Percentiles rank a stretch among this genome's conserved stretches.
phyloP scores from a whole-genome alignment of 805 yeast species.

The Danielia reshetovae region DNA sequence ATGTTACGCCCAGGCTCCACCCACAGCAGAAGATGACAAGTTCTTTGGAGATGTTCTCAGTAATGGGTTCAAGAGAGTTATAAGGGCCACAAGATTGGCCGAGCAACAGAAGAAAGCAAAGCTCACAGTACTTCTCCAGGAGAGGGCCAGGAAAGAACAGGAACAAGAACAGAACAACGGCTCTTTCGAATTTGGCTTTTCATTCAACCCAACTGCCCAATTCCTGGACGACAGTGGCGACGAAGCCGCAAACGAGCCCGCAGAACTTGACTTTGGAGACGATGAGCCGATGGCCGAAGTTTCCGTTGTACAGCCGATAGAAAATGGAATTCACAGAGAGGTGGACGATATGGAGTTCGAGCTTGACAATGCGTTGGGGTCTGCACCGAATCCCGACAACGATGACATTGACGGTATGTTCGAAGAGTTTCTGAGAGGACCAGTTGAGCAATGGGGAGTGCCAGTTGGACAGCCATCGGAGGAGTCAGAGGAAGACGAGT shows the following conservation, averaged over 20 bases:
- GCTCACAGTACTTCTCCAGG: slow-evolving; percentile 15
- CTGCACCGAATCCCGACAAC: neutral
- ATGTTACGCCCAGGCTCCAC: slow-evolving; percentile 28
- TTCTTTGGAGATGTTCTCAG: slow-evolving; percentile 21
- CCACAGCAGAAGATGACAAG: slow-evolving; percentile 21
- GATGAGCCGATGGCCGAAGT: too few relatives aligned
- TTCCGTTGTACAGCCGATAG: too few relatives aligned
- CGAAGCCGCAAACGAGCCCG: slow-evolving; percentile 3
- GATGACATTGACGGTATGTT: neutral
- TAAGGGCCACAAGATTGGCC: slow-evolving; percentile 29
- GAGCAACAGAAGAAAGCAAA: slow-evolving; percentile 13
- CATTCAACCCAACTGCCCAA: slow-evolving; percentile 21
- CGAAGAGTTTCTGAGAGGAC: neutral
- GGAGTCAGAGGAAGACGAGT: slow-evolving; percentile 13
- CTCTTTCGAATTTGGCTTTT: slow-evolving; percentile 32
- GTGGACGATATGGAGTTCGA: too few relatives aligned
- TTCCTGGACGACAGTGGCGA: slow-evolving; percentile 17
- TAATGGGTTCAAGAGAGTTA: slow-evolving; percentile 29
- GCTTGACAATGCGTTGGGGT: neutral
- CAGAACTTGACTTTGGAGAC: slow-evolving; percentile 9
- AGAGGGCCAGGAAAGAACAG: slow-evolving; percentile 21
- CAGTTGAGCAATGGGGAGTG: neutral
- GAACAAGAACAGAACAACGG: slow-evolving; percentile 28
- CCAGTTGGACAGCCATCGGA: slow-evolving; percentile 1
- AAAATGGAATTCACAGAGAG: too few relatives aligned